Percentiles rank a stretch among this genome's conserved stretches.
Conservation (phyloP, 371 early-diverging fungal species). For the Blastocladiella emersonii region DNA sequence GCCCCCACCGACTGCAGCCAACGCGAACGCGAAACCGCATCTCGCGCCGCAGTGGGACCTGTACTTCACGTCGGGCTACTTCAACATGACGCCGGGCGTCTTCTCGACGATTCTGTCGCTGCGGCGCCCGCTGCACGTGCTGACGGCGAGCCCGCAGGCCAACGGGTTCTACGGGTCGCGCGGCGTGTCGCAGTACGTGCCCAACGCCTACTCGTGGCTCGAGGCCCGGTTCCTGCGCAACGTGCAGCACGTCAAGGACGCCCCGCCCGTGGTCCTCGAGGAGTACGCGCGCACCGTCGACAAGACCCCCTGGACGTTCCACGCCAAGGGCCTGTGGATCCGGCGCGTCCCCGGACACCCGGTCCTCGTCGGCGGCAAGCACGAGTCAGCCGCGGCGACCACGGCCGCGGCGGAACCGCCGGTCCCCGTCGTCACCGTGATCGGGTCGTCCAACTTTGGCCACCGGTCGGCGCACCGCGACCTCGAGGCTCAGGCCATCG, state of each 20-base stretch:
- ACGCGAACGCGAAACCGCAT: too few relatives aligned
- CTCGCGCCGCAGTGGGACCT: too few relatives aligned
- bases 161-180: constrained; percentile 83
- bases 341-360: neutral
- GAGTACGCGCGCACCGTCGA: constrained; percentile 56
- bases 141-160: constrained; percentile 80
- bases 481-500: constrained; percentile 69
- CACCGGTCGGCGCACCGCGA: constrained; percentile 77
- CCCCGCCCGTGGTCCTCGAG: constrained; percentile 33
- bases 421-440: constrained; percentile 50
- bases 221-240: constrained; percentile 37
- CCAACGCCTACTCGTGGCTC: constrained; percentile 76
- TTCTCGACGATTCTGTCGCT: constrained; percentile 19
- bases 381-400: constrained; percentile 20
- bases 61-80: constrained; percentile 79
- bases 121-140: constrained; percentile 44
- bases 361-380: neutral
- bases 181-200: constrained; percentile 75
- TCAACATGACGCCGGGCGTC: constrained; percentile 68
- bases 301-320: constrained; percentile 94
- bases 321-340: constrained; percentile 54
- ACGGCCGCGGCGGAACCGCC: constrained; percentile 32
- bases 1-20: constrained; percentile 12
- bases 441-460: constrained; percentile 89
- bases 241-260: constrained; percentile 13